A percentile compares a stretch with the other conserved stretches of the same genome.
phyloP scores from a whole-genome alignment of 2,329 filamentous ascomycete species.

The Cladosporium colombiae region DNA sequence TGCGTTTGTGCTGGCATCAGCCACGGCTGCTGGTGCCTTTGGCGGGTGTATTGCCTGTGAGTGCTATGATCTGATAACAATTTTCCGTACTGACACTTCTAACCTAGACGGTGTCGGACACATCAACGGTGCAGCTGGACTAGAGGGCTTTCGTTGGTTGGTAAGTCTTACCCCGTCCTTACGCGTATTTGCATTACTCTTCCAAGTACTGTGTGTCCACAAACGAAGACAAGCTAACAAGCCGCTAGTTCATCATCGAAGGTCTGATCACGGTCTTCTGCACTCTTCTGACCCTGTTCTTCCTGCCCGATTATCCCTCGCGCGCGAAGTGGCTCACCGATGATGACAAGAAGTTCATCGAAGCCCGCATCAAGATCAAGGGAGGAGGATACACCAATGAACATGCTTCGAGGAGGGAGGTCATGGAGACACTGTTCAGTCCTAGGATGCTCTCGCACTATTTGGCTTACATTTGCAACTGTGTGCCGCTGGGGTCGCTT shows the following conservation, averaged over 20 bases:
- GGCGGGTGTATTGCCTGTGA: conserved; percentile 58
- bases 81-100: not conserved
- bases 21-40: conserved; percentile 56
- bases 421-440: conserved; percentile 40
- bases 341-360: conserved; percentile 32
- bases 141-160: conserved; percentile 51
- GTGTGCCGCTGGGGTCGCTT: conserved; percentile 36
- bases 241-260: conserved; percentile 32
- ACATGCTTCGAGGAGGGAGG: conserved; percentile 39
- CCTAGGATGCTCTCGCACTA: conserved; percentile 45
- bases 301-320: conserved; percentile 35
- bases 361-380: conserved; percentile 31
- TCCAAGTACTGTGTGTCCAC: not conserved
- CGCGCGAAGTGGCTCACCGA: conserved; percentile 32
- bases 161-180: conserved; percentile 38
- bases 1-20: conserved; percentile 56
- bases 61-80: conserved; percentile 56
- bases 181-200: conserved; percentile 28
- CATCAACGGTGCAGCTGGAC: conserved; percentile 40
- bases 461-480: conserved; percentile 35
- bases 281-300: conserved; percentile 30
- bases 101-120: conserved; percentile 57
- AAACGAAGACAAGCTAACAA: conserved; percentile 33
- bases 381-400: conserved; percentile 43
- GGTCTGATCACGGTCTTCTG: conserved; percentile 31